Base-by-base conservation (phyloP, 2,329 filamentous ascomycete species). In the Phymatotrichopsis omnivora region DNA sequence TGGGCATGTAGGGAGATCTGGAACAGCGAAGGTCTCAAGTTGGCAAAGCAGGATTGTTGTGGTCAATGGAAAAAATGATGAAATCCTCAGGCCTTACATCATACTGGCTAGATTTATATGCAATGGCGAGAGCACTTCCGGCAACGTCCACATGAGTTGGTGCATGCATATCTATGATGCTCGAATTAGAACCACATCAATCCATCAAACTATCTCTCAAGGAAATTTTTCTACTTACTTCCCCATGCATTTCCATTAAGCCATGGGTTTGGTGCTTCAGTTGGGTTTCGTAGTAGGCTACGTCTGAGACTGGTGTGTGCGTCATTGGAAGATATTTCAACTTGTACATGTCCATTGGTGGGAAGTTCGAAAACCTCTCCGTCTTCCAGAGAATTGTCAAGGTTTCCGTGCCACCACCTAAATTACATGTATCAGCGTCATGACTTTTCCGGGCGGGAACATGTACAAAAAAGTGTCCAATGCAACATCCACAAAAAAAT, bases 401-500 rank as follows among this genome's bases (percentile, higher is more conserved):
- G 39, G 34, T 49, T 49, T 41, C 47, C 51, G 20, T 53, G 51
- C 42, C 49, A 53, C 51, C 51, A 53, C 45, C 45, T 48, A 34
- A 23, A 29, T n/a, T n/a, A n/a, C 35, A 33, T 11, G n/a, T 14
- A 7, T 48, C 36, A 48, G 38, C 14, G 31, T 29, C 27, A n/a
- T n/a, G n/a, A n/a, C n/a, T n/a, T n/a, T n/a, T n/a, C n/a, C n/a
- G n/a, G n/a, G n/a, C n/a, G n/a, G n/a, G n/a, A n/a, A n/a, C n/a
- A n/a, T n/a, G n/a, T n/a, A n/a, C n/a, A n/a, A n/a, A n/a, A n/a
- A 8, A 17, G 5, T n/a, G n/a, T n/a, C n/a, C n/a, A n/a, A n/a
- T n/a, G n/a, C n/a, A n/a, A n/a, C n/a, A n/a, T n/a, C n/a, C n/a
- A n/a, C n/a, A n/a, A n/a, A n/a, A n/a, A n/a, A n/a, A n/a, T n/a